phyloP scores from a whole-genome alignment of 2,329 filamentous ascomycete species.

The Raffaelea deltoideospora region DNA sequence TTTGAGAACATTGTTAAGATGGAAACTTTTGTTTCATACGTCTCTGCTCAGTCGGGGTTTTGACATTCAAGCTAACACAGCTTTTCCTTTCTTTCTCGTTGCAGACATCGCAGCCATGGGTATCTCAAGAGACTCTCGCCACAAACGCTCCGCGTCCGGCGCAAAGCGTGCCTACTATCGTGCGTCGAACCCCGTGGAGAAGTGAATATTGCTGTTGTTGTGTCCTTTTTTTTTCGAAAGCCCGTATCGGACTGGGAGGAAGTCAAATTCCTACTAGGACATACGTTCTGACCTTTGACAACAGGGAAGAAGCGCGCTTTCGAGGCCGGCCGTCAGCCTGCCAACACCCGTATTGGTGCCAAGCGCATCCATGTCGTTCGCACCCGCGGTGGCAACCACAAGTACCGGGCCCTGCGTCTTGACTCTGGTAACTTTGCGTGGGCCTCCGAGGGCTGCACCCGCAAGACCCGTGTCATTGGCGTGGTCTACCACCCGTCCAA shows the following conservation, averaged over 20 bases:
- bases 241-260: constrained; percentile 38
- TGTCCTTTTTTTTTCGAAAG: constrained; percentile 33
- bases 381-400: constrained; percentile 73
- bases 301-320: constrained; percentile 93
- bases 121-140: constrained; percentile 99
- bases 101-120: constrained; percentile 75
- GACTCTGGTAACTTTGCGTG: constrained; percentile 99
- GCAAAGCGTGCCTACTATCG: constrained; percentile 92
- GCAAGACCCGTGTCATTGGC: constrained; percentile 98
- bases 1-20: neutral
- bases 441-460: constrained; percentile 93
- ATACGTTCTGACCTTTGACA: constrained; percentile 64
- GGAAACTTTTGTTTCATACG: neutral
- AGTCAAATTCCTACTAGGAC: constrained; percentile 19
- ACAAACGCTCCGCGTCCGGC: constrained; percentile 99
- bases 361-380: constrained; percentile 28
- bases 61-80: too few relatives aligned
- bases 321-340: constrained; percentile 98
- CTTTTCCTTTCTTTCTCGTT: constrained; percentile 8
- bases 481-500: constrained; percentile 99
- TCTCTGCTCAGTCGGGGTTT: neutral
- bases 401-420: constrained; percentile 98
- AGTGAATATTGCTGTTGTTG: neutral
- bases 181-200: constrained; percentile 32
- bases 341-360: constrained; percentile 95